Base-by-base conservation (phyloP, 495 filamentous ascomycete species). In the Lindgomyces ingoldianus region DNA sequence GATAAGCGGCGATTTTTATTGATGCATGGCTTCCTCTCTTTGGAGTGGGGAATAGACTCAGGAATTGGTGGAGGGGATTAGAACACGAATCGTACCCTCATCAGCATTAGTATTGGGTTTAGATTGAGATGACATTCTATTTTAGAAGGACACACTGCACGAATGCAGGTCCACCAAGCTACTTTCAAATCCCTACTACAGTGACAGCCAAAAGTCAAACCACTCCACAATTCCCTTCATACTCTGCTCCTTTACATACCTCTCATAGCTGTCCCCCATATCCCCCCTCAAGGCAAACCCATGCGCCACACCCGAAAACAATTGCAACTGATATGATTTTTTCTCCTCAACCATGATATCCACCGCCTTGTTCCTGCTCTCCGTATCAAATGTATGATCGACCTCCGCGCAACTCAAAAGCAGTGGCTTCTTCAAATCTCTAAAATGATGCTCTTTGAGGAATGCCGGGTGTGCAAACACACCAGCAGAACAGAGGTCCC, bases 381-480 rank as follows among this genome's bases (percentile, higher is more conserved):
- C 55, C 4, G 61, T 62, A 19, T 60, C 57, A 54, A 72, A 72
- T 0, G 67, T 72, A 45, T 67, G 64, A 36, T 72, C 67, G n/a
- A 72, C 62, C 56, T 70, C 67, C 8, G 70, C 46, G 44, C 69
- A 71, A 16, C 65, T 69, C 2, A 71, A 6, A 14, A 39, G 14
- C 33, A 39, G 14, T 14, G 33, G 33, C 33, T 54, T 62, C 39
- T 70, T 60, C 18, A 77, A 42, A 29, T 67, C 64, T 25, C 41
- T 42, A 52, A 78, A 78, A 47, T 79, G 74, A 19, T 72, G 60
- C 29, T 79, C 76, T 55, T 73, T 77, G 14, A 80, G 50, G 33
- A 74, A 65, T 1, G 74, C 70, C 10, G 78, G 78, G 62, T 80
- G 76, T 1, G 75, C 76, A 64, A 80, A 78, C 4, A 76, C 78